Percentiles rank a stretch among this genome's conserved stretches.
Evolutionary conservation across 306 rosid species (phyloP).

Genomic region (Prunus fruticosa): DNA sequence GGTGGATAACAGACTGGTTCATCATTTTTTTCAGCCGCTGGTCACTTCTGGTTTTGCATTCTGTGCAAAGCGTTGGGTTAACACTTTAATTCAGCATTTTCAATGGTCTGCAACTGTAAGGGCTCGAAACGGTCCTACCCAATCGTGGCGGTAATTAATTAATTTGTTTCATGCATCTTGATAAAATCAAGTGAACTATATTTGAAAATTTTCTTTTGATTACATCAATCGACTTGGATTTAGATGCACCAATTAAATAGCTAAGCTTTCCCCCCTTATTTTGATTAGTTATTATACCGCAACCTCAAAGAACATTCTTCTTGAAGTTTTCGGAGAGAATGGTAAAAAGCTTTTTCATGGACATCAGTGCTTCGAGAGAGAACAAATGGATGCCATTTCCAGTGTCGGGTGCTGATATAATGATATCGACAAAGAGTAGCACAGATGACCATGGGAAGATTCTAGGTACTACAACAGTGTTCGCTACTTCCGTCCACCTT

Average conservation of each 20-base stretch:
- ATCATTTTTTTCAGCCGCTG: neutral
- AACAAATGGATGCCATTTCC: constrained; percentile 40
- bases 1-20: neutral
- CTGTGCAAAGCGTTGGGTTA: constrained; percentile 58
- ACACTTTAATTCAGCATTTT: constrained; percentile 25
- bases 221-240: too few species aligned
- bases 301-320: constrained; percentile 35
- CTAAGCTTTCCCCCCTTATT: neutral
- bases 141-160: neutral
- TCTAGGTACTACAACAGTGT: constrained; percentile 19
- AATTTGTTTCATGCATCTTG: neutral
- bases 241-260: too few species aligned
- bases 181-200: neutral
- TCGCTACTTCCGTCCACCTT: constrained; percentile 35
- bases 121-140: too few species aligned
- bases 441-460: constrained; percentile 10
- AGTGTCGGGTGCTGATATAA: constrained; percentile 21
- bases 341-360: constrained; percentile 38
- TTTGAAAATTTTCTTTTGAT: too few species aligned
- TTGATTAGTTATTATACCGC: neutral
- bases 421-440: constrained; percentile 19
- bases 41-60: constrained; percentile 39
- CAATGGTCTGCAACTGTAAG: constrained; percentile 12
- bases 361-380: constrained; percentile 14
- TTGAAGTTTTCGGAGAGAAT: constrained; percentile 48